A percentile compares a stretch with the other conserved stretches of the same genome.
phyloP scores from a whole-genome alignment of 2,329 filamentous ascomycete species.

The Neurospora sp. region DNA sequence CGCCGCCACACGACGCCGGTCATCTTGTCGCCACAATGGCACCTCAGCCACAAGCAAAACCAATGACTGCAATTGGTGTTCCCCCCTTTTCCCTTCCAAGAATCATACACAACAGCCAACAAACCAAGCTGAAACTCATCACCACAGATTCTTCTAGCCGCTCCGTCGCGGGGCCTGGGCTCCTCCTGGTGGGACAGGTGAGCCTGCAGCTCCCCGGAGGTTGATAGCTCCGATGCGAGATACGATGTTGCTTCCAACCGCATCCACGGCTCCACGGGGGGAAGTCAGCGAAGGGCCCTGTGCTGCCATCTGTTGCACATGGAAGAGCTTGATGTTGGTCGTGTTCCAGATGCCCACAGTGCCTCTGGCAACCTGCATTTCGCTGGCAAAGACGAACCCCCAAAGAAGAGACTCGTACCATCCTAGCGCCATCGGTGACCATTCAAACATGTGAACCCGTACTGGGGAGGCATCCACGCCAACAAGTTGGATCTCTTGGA shows the following conservation, averaged over 20 bases:
- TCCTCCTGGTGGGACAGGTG: background rate
- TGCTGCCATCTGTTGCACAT: conserved; percentile 74
- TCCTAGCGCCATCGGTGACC: conserved; percentile 79
- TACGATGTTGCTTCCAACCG: conserved; percentile 83
- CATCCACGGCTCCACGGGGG: conserved; percentile 84
- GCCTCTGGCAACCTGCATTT: conserved; percentile 79
- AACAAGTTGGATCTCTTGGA: conserved; percentile 53
- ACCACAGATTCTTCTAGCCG: background rate
- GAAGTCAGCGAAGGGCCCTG: conserved; percentile 73
- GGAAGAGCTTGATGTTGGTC: conserved; percentile 79
- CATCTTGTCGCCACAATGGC: background rate
- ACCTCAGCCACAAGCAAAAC: background rate
- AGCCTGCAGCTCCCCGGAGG: conserved; percentile 41
- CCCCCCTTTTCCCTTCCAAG: background rate
- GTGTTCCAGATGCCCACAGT: conserved; percentile 92
- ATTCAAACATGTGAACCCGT: conserved; percentile 84
- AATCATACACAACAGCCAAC: background rate
- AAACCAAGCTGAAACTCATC: background rate
- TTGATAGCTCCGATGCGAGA: conserved; percentile 77
- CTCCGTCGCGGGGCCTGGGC: background rate
- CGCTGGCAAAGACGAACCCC: conserved; percentile 83
- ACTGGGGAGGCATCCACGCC: conserved; percentile 67
- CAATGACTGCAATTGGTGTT: background rate
- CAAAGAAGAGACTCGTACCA: conserved; percentile 96
- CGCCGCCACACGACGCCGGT: background rate